Evolutionary conservation across 306 rosid genomes (phyloP), one percentile per base, ranked within the genome.

Genomic region (Cotoneaster glaucophyllus): DNA sequence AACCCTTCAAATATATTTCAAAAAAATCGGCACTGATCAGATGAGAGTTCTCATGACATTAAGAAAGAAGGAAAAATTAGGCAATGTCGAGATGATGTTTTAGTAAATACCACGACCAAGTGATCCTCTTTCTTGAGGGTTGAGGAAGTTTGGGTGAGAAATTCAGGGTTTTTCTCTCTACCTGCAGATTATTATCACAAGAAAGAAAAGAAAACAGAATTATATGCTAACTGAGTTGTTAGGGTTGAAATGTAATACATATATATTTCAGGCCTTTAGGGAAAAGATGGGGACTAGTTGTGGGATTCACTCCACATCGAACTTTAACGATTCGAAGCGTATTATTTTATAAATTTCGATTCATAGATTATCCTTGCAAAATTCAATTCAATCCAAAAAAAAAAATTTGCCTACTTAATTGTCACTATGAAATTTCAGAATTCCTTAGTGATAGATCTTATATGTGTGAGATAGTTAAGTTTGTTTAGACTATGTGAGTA

Each of bases 81-180:
- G 17, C 63, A 28, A 2, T 2, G 53, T 19, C 12, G 19, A 14
- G 3, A 15, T 15, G 64, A 34, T 34, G 39, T 53, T 32, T 19
- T 31, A 9, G 7, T 41, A 32, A 1, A 72, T 82, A 84, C 90
- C 88, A 84, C 85, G 39, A 87, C 81, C 18, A 84, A 24, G 39
- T 71, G 81, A 25, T 82, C 83, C 19, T 87, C 81, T 74, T 79
- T 74, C 82, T 79, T 77, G 57, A 57, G 76, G 8, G 75, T 57
- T 34, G 79, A 72, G 4, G 74, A 58, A 54, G 80, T 79, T 56
- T 80, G 85, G 14, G 73, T 45, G 32, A 77, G 74, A 75, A 84
- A 87, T 17, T 82, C 84, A 1, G 85, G 88, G 43, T 87, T 84
- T 67, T 77, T 63, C 31, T 82, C 86, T 74, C 72, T 83, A 8